Evolutionary conservation across 768 basidiomycete genomes (phyloP).

Genomic region (Lentinus tigrinus): DNA sequence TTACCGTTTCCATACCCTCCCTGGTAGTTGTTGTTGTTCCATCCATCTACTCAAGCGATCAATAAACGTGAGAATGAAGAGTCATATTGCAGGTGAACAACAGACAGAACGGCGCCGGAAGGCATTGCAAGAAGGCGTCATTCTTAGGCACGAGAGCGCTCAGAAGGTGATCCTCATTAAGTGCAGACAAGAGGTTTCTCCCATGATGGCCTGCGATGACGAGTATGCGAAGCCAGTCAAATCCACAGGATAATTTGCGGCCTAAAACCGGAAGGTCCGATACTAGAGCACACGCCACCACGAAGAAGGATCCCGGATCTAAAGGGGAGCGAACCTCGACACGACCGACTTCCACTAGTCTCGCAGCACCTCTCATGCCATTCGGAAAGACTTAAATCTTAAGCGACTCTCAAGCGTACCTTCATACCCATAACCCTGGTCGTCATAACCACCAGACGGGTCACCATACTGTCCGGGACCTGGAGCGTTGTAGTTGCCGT

Average conservation of each 20-base stretch:
- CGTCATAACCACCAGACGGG: conserved; percentile 45
- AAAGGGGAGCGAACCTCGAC: not conserved
- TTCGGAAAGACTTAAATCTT: conserved; percentile 1
- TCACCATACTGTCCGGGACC: conserved; percentile 46
- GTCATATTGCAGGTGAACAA: not conserved
- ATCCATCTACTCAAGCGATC: conserved; percentile 56
- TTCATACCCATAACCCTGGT: conserved; percentile 73
- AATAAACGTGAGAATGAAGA: conserved; percentile 20
- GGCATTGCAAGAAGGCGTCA: not conserved
- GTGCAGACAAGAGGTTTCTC: not conserved
- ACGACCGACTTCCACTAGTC: not conserved
- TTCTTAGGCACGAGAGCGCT: not conserved
- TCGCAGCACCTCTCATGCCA: not conserved
- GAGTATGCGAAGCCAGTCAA: not conserved
- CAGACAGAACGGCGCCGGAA: not conserved
- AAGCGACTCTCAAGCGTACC: conserved; percentile 79
- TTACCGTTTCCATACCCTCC: conserved; percentile 36
- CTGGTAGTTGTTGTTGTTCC: conserved; percentile 57
- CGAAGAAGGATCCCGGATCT: not conserved
- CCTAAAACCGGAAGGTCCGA: not conserved
- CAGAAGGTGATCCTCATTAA: not conserved
- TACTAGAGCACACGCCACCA: conserved; percentile 15
- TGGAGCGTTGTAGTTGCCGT: conserved; percentile 56
- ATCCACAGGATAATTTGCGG: not conserved
- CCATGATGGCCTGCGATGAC: too few relatives aligned